These are phyloP conservation scores for Priceomyces haplophilus DNA, from an alignment of 805 yeast species.

Conservation along the genomic window DNA sequence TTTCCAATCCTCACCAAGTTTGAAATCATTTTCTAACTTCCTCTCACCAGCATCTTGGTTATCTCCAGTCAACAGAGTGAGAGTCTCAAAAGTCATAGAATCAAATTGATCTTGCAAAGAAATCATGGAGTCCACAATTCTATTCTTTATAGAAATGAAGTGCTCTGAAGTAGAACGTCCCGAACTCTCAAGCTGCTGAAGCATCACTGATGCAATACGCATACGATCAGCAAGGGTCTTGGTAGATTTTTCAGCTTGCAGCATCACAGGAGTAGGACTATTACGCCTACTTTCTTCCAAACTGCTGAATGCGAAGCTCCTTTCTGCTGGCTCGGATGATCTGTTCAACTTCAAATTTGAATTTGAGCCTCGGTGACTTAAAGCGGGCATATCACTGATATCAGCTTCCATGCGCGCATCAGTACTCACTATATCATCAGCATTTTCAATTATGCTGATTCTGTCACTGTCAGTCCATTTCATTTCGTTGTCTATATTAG, in stretches of 20 bases:
- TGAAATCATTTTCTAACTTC: constrained; percentile 86
- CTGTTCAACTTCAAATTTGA: constrained; percentile 9
- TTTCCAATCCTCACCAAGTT: constrained; percentile 93
- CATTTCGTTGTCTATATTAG: constrained; percentile 3
- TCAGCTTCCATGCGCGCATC: constrained; percentile 45
- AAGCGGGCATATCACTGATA: constrained; percentile 69
- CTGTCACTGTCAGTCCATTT: constrained; percentile 3
- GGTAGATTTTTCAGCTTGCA: constrained; percentile 17
- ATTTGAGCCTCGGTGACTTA: constrained; percentile 7
- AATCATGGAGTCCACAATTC: constrained; percentile 34
- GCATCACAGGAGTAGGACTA: constrained; percentile 11
- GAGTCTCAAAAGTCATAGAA: constrained; percentile 28
- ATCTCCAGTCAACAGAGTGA: constrained; percentile 53
- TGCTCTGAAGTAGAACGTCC: constrained; percentile 52
- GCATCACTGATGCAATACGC: constrained; percentile 95
- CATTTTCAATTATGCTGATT: constrained; percentile 2
- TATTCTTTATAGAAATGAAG: constrained; percentile 21
- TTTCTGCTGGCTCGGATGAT: constrained; percentile 1
- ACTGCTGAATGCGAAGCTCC: neutral
- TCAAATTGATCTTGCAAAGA: constrained; percentile 42
- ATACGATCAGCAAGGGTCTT: constrained; percentile 80
- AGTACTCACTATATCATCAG: neutral
- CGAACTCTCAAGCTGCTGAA: constrained; percentile 80
- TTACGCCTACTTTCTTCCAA: constrained; percentile 2
- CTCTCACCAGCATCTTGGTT: constrained; percentile 68